Conservation (phyloP, 163 green algal species). For the Prototheca cutis region DNA sequence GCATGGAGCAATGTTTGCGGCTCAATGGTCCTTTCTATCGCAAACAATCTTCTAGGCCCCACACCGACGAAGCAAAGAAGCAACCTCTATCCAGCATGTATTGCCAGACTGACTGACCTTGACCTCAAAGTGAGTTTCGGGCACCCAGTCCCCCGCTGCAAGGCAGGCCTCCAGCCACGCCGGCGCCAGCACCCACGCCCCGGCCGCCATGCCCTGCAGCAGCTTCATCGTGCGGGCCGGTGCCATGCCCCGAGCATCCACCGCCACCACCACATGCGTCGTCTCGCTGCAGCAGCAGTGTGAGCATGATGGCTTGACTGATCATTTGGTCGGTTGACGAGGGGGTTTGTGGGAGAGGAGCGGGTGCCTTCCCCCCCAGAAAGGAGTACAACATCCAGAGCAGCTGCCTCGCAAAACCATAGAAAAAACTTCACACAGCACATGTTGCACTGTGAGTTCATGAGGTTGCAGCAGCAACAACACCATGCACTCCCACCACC, state of each 20-base stretch:
- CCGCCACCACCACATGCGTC: slow-evolving; percentile 21
- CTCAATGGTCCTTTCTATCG: too few species aligned
- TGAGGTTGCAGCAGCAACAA: too few species aligned
- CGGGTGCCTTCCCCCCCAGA: too few species aligned
- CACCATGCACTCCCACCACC: too few species aligned
- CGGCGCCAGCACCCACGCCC: slow-evolving; percentile 19
- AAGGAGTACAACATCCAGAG: too few species aligned
- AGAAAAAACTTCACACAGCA: too few species aligned
- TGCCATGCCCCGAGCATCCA: slow-evolving; percentile 7
- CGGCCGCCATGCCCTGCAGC: slow-evolving; percentile 13
- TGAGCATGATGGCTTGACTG: not conserved
- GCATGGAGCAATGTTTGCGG: too few species aligned
- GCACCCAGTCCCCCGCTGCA: slow-evolving; percentile 8
- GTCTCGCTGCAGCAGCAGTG: slow-evolving; percentile 8
- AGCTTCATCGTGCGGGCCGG: slow-evolving; percentile 7
- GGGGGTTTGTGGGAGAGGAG: too few species aligned
- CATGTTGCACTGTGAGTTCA: too few species aligned
- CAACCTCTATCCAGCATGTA: not conserved
- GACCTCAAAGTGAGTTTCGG: slow-evolving; percentile 13
- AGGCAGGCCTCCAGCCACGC: slow-evolving; percentile 24
- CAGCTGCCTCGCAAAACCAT: too few species aligned
- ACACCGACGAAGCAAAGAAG: slow-evolving; percentile 2
- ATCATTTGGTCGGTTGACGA: not conserved
- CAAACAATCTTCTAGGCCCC: too few species aligned
- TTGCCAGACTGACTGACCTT: not conserved